phyloP scores from a whole-genome alignment of 305 asterid genomes.

The Fraxinus velutina region DNA sequence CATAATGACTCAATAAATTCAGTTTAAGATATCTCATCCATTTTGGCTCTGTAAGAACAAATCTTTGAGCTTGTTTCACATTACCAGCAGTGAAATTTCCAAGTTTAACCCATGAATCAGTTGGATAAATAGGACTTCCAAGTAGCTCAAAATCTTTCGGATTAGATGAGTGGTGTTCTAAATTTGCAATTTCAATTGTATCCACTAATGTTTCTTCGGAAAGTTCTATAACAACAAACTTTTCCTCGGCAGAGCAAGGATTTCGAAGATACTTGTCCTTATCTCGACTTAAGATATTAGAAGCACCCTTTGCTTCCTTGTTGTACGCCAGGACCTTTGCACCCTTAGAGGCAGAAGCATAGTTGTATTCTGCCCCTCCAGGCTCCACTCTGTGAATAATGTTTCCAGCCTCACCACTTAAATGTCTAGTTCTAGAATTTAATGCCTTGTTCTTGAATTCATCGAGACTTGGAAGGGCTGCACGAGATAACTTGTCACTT shows the following conservation, averaged over 20 bases:
- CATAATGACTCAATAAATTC: slow-evolving; percentile 69
- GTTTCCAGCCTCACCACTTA: slow-evolving; percentile 58
- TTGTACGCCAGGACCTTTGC: slow-evolving; percentile 81
- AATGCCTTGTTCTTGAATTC: slow-evolving; percentile 78
- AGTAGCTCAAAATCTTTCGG: slow-evolving; percentile 72
- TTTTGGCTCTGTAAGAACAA: slow-evolving; percentile 78
- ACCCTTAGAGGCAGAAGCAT: slow-evolving; percentile 90
- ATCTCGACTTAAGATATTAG: slow-evolving; percentile 79
- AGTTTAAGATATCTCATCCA: slow-evolving; percentile 85
- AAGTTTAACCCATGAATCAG: slow-evolving; percentile 76
- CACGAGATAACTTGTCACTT: slow-evolving; percentile 40
- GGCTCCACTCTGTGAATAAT: slow-evolving; percentile 79
- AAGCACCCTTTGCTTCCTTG: slow-evolving; percentile 95
- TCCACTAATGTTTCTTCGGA: slow-evolving; percentile 89
- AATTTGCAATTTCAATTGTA: slow-evolving; percentile 70
- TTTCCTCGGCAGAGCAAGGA: slow-evolving; percentile 87
- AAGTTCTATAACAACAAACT: slow-evolving; percentile 81
- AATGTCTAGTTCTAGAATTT: slow-evolving; percentile 39
- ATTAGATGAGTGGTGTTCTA: slow-evolving; percentile 90
- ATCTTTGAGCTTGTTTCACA: slow-evolving; percentile 66
- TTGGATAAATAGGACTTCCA: slow-evolving; percentile 85
- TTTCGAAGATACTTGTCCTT: slow-evolving; percentile 89
- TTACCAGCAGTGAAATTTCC: slow-evolving; percentile 80
- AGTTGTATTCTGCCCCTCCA: slow-evolving; percentile 85
- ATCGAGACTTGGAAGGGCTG: slow-evolving; percentile 64